These are phyloP conservation scores for Coemansia guatemalensis DNA, from an alignment of 192 early-diverging fungal species.

Conservation along the genomic window DNA sequence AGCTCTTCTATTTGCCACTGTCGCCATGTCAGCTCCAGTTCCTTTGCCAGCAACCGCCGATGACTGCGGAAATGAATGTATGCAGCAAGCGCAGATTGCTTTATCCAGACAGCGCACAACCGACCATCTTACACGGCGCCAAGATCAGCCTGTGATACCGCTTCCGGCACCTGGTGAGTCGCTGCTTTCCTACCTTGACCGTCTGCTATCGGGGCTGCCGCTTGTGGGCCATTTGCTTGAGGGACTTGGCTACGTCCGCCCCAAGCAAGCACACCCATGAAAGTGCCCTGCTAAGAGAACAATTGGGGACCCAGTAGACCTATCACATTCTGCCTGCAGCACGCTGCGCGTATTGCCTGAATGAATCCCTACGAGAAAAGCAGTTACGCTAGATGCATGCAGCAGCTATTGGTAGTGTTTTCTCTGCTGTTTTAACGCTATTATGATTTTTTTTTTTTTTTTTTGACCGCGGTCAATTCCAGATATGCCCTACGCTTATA, in stretches of 20 bases:
- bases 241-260: conserved; percentile 37
- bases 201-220: conserved; percentile 31
- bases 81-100: not conserved
- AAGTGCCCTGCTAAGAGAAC: not conserved
- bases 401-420: not conserved
- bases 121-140: conserved; percentile 3
- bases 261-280: conserved; percentile 14
- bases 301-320: not conserved
- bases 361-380: not conserved
- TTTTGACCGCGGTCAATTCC: not conserved
- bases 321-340: not conserved
- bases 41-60: not conserved
- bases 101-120: not conserved
- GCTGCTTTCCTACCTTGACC: conserved; percentile 37
- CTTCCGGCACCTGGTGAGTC: conserved; percentile 40
- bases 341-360: conserved; percentile 6
- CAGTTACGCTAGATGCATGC: not conserved
- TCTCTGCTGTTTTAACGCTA: not conserved
- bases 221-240: conserved; percentile 35
- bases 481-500: no score
- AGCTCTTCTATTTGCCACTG: conserved; percentile 9
- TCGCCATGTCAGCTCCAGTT: conserved; percentile 12
- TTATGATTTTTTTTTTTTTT: conserved; percentile 4
- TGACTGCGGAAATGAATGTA: conserved; percentile 1
- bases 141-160: conserved; percentile 22